These are phyloP conservation scores for Calamus simplicifolius DNA, from an alignment of 176 grass and related monocot genomes.

Conservation along the genomic window DNA sequence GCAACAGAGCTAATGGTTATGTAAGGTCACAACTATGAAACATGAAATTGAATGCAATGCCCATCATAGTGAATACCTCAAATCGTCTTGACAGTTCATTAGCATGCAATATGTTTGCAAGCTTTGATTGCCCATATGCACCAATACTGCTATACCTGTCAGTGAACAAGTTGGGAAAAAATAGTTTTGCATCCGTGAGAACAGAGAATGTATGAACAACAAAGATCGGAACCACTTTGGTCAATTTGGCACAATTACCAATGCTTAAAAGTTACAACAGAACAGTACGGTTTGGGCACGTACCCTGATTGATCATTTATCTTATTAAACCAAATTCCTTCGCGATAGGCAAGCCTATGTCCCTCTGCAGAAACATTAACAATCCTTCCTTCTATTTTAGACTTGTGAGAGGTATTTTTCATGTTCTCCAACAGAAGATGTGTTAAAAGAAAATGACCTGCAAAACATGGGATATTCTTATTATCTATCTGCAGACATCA, in stretches of 20 bases:
- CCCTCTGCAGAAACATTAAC: conserved; percentile 80
- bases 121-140: conserved; percentile 93
- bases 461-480: conserved; percentile 9
- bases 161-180: conserved; percentile 6
- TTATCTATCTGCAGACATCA: no score
- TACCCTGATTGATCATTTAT: conserved; percentile 76
- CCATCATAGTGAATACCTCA: conserved; percentile 28
- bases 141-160: conserved; percentile 52
- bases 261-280: no score
- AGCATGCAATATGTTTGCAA: conserved; percentile 80
- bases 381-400: conserved; percentile 78
- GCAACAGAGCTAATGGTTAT: no score
- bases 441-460: conserved; percentile 93
- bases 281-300: no score
- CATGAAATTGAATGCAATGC: neutral
- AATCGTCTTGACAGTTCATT: conserved; percentile 84
- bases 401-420: conserved; percentile 64
- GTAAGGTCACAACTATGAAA: no score
- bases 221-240: no score
- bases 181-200: no score
- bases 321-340: conserved; percentile 74
- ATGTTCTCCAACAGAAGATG: conserved; percentile 81
- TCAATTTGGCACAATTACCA: no score
- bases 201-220: no score
- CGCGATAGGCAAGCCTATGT: conserved; percentile 51